Evolutionary conservation across 371 early-diverging fungal genomes (phyloP), one percentile per base, ranked within the genome.

Genomic region (Nematocida major): DNA sequence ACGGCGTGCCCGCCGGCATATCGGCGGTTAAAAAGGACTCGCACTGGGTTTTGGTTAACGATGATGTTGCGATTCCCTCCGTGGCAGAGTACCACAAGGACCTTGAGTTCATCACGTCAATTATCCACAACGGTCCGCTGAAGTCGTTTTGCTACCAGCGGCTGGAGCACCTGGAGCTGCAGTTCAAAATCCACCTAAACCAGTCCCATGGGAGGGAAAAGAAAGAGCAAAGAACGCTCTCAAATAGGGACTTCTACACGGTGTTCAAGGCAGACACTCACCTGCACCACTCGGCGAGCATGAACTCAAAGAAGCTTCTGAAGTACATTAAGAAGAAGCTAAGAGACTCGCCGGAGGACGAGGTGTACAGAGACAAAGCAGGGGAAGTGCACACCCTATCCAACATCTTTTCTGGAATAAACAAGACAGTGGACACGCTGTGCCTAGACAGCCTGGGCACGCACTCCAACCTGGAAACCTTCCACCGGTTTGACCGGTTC

Each of bases 221-320:
- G 92, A 77, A 94, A 93, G 83, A 87, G 43, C 68, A 51, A n/a
- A 66, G 67, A 36, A 49, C 88, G 28, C 93, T 92, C 15, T 93
- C 94, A 1, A 94, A 94, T 80, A 87, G 94, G 77, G 97, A 96
- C 82, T 93, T 95, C 78, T 96, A 96, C 86, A 96, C 95, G 77
- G 94, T 95, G 26, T 89, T 95, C 65, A 96, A 96, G 82, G 95
- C 94, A 30, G 97, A 96, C 84, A 95, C 94, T 30, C 96, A 96
- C 87, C 90, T 96, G 45, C 97, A 96, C 77, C 90, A 93, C 80
- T 90, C 93, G 2, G 89, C 92, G 13, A 92, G 92, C 73, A 95
- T 96, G 95, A 96, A 96, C 84, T 93, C 93, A 81, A 96, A 96
- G 86, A 95, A 95, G 82, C 81, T 96, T 67, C 84, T 96, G 28